Percentiles rank a stretch among this genome's conserved stretches.
phyloP scores from a whole-genome alignment of 495 filamentous ascomycete genomes.

The Aspergillus diversus region DNA sequence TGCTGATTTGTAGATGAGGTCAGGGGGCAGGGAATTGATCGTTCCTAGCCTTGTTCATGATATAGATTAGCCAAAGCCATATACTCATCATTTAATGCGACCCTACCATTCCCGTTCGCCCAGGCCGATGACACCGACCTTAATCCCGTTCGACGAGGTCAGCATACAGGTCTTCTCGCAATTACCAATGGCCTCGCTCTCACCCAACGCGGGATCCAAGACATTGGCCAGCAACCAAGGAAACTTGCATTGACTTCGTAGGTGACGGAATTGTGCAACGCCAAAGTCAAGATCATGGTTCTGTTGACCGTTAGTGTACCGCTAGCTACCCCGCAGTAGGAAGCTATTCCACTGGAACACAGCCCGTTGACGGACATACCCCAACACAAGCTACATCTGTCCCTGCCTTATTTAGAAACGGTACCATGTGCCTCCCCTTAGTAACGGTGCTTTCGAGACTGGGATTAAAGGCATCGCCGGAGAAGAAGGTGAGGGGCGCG shows the following conservation, averaged over 20 bases:
- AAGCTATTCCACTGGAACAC: not conserved
- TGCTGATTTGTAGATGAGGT: conserved; percentile 79
- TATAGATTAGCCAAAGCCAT: not conserved
- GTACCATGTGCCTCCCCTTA: conserved; percentile 88
- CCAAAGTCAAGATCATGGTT: conserved; percentile 97
- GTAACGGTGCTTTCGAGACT: conserved; percentile 84
- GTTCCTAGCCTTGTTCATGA: conserved; percentile 69
- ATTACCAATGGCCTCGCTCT: conserved; percentile 67
- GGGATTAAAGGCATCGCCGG: conserved; percentile 91
- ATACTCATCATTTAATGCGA: not conserved
- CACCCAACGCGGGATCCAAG: conserved; percentile 75
- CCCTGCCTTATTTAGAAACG: conserved; percentile 76
- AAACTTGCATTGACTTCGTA: conserved; percentile 75
- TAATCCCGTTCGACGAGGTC: conserved; percentile 78
- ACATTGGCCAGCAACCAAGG: conserved; percentile 91
- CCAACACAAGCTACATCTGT: conserved; percentile 80
- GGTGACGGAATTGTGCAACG: conserved; percentile 73
- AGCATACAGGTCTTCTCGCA: conserved; percentile 72
- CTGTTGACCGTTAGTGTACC: conserved; percentile 33
- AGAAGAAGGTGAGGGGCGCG: conserved; percentile 78
- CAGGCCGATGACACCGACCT: conserved; percentile 82
- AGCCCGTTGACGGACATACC: conserved; percentile 49
- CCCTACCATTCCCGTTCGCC: conserved; percentile 71
- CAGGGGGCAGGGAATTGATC: conserved; percentile 80
- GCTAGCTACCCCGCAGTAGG: not conserved